Conservation (phyloP, 192 early-diverging fungal genomes). For the Cladochytrium replicatum region DNA sequence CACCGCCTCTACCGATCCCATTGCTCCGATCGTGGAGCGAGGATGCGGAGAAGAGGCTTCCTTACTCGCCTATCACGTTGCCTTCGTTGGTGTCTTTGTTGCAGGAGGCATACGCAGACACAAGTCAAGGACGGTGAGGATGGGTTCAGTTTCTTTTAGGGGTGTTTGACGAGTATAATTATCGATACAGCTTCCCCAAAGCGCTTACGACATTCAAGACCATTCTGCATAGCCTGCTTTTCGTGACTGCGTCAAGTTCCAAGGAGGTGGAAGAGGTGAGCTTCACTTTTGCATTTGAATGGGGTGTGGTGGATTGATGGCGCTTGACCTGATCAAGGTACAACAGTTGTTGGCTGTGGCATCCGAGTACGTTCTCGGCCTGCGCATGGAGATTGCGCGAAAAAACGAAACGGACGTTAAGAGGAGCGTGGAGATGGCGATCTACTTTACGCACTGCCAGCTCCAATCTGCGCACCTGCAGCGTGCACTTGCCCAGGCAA, state of each 20-base stretch:
- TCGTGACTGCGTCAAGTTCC: constrained; percentile 56
- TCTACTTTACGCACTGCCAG: constrained; percentile 91
- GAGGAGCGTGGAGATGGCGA: constrained; percentile 77
- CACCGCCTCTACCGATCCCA: constrained; percentile 52
- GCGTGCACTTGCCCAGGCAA: constrained; percentile 74
- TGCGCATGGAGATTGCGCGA: constrained; percentile 74
- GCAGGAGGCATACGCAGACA: constrained; percentile 75
- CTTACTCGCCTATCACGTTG: constrained; percentile 47
- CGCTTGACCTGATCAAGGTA: no score
- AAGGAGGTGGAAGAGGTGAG: constrained; percentile 70
- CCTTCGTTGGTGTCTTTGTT: constrained; percentile 54
- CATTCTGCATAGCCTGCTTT: constrained; percentile 68
- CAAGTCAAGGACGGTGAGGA: constrained; percentile 61
- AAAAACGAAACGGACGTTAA: constrained; percentile 52
- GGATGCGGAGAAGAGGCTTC: constrained; percentile 34
- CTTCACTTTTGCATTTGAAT: constrained; percentile 4
- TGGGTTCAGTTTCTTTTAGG: no score
- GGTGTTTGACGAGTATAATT: neutral
- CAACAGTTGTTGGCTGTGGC: constrained; percentile 66
- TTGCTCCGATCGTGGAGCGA: constrained; percentile 57
- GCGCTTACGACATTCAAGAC: constrained; percentile 62
- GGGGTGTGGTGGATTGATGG: no score
- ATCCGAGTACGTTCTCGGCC: constrained; percentile 87
- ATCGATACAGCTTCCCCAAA: constrained; percentile 50
- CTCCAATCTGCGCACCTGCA: constrained; percentile 86